These are phyloP conservation scores for Groenewaldozyma auringiensis DNA, from an alignment of 1,139 yeast species.

Conservation along the genomic window DNA sequence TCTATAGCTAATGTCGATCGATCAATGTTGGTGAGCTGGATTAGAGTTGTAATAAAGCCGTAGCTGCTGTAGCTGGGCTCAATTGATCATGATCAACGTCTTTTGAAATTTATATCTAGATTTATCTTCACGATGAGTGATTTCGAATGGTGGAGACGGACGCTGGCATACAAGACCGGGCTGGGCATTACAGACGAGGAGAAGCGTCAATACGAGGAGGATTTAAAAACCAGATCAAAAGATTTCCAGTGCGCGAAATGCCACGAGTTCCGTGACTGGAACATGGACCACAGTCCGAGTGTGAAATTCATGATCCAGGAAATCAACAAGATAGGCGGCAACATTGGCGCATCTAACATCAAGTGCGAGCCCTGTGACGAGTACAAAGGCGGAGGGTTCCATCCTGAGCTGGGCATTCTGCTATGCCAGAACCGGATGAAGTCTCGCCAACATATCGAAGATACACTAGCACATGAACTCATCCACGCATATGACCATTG, in stretches of 20 bases:
- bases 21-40: too few species aligned
- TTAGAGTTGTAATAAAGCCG: too few species aligned
- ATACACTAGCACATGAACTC: conserved; percentile 84
- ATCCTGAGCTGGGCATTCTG: conserved; percentile 79
- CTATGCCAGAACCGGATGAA: conserved; percentile 79
- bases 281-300: conserved; percentile 64
- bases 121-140: conserved; percentile 1
- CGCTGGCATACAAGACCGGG: conserved; percentile 66
- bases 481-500: conserved; percentile 90
- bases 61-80: too few species aligned
- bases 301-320: conserved; percentile 86
- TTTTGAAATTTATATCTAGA: too few species aligned
- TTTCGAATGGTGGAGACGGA: conserved; percentile 78
- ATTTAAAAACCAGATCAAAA: conserved; percentile 34
- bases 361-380: conserved; percentile 82
- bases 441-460: conserved; percentile 79
- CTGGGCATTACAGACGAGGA: conserved; percentile 53
- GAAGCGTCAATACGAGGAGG: conserved; percentile 50
- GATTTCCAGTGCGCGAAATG: conserved; percentile 59
- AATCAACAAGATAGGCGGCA: conserved; percentile 62
- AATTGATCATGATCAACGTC: too few species aligned
- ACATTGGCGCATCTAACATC: conserved; percentile 43
- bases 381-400: conserved; percentile 86
- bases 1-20: too few species aligned
- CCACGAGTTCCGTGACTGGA: conserved; percentile 70